These are phyloP conservation scores for Camelina laxa DNA, from an alignment of 345 rosid genomes.

Conservation along the genomic window DNA sequence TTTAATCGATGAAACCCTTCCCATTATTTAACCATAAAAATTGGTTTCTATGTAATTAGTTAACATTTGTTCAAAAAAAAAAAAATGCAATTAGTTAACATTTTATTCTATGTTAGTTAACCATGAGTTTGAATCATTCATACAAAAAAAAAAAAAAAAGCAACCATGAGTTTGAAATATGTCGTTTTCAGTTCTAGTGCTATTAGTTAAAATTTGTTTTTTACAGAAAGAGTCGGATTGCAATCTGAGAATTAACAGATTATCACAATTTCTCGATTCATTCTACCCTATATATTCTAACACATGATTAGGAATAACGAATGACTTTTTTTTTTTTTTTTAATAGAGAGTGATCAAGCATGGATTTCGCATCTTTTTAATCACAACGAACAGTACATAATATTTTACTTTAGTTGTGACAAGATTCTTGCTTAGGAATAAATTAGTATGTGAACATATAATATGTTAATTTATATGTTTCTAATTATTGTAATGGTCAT, in stretches of 20 bases:
- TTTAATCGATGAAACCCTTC: background rate
- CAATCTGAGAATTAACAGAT: background rate
- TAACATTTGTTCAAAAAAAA: too few species aligned
- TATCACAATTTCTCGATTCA: background rate
- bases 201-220: background rate
- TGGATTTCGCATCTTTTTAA: background rate
- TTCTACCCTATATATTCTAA: too few species aligned
- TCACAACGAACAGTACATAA: background rate
- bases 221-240: background rate
- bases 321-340: background rate
- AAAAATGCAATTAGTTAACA: too few species aligned
- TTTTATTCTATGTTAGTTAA: background rate
- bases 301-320: background rate
- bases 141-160: too few species aligned
- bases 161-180: too few species aligned
- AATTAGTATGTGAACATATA: background rate
- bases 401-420: background rate
- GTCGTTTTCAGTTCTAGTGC: background rate
- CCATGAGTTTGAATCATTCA: background rate
- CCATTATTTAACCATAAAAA: background rate
- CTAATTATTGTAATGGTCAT: background rate
- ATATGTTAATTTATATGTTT: slow-evolving; percentile 1
- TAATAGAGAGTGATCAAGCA: background rate
- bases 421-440: slow-evolving; percentile 6
- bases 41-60: background rate